Evolutionary conservation across 306 rosid genomes (phyloP).

Genomic region (Senna siamea): DNA sequence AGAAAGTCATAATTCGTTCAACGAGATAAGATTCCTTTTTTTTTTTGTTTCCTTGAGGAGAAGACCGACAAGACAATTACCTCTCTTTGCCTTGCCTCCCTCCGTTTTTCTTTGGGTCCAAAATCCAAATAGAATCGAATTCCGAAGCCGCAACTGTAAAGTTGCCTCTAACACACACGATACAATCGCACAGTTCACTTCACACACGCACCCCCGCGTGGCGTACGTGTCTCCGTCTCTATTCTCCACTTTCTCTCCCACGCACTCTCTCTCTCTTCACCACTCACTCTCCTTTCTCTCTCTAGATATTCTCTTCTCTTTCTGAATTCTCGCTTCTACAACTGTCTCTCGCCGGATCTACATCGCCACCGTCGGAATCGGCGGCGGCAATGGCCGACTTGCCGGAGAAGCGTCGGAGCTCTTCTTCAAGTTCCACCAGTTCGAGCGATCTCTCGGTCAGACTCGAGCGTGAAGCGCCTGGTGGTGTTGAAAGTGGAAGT

Average conservation of each 20-base stretch:
- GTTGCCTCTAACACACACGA: background rate
- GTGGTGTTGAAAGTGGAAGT: conserved; percentile 22
- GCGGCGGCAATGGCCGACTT: conserved; percentile 42
- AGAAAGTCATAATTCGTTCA: background rate
- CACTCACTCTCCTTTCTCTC: background rate
- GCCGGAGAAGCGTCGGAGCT: conserved; percentile 37
- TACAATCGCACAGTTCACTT: too few relatives aligned
- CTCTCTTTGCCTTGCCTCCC: too few relatives aligned
- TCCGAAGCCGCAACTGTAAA: background rate
- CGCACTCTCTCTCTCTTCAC: background rate
- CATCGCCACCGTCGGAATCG: conserved; percentile 39
- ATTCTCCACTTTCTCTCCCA: background rate
- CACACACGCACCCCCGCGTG: background rate
- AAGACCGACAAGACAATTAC: background rate
- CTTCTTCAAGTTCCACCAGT: conserved; percentile 27
- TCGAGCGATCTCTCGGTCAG: conserved; percentile 38
- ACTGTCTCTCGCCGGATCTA: conserved; percentile 33
- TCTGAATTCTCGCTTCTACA: background rate
- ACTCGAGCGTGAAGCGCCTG: conserved; percentile 20
- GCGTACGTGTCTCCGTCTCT: background rate
- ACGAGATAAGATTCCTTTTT: too few relatives aligned
- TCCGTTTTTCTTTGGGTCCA: conserved; percentile 6
- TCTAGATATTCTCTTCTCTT: conserved; percentile 1
- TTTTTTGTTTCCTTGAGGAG: background rate
- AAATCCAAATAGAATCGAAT: conserved; percentile 4